Base-by-base conservation (phyloP, 2,329 filamentous ascomycete genomes). In the Furcasterigmium furcatum region DNA sequence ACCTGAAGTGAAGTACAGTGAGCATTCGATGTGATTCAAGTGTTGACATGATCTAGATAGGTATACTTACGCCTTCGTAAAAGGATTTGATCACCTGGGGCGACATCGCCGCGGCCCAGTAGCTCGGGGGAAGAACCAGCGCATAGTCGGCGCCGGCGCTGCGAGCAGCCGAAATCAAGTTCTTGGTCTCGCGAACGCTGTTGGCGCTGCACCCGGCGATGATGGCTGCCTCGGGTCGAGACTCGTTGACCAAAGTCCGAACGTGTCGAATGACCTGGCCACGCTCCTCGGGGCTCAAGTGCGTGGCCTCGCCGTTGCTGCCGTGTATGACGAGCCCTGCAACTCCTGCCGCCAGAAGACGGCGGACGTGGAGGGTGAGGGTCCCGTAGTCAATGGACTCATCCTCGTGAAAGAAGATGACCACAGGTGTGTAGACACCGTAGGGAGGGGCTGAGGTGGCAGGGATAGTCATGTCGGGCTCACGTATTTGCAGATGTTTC, bases 281-380 rank as follows among this genome's bases (percentile, higher is more conserved):
- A 48, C 87, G 80, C 67, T 92, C 88, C 20, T 76, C 71, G 55
- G 84, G 84, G 38, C 82, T 82, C 29, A 92, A 75, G 59, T 91
- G 87, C 12, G 90, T 87, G 8, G 88, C 87, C 70, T 94, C 88
- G 57, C 88, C 88, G 59, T 92, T 92, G 59, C 85, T 89, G 40
- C 88, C 88, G 62, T 91, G 87, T 9, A 85, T 88, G 41, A 87
- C 85, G 40, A 92, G 75, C 18, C 87, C 87, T 14, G 84, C 78
- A 35, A 91, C 80, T 51, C 88, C 88, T 21, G 85, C 80, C 57
- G 82, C 74, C 39, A 86, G 87, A n/a, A 92, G 80, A 55, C 83
- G 80, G 43, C 87, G 77, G 32, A 85, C 82, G 59, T 79, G 72
- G 42, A 71, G 74, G 40, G 77, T 73, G 47, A 84, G 82, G 34